A percentile compares a stretch with the other conserved stretches of the same genome.
Evolutionary conservation across 441 rosid species (phyloP).

Genomic region (Eruca vesicaria): DNA sequence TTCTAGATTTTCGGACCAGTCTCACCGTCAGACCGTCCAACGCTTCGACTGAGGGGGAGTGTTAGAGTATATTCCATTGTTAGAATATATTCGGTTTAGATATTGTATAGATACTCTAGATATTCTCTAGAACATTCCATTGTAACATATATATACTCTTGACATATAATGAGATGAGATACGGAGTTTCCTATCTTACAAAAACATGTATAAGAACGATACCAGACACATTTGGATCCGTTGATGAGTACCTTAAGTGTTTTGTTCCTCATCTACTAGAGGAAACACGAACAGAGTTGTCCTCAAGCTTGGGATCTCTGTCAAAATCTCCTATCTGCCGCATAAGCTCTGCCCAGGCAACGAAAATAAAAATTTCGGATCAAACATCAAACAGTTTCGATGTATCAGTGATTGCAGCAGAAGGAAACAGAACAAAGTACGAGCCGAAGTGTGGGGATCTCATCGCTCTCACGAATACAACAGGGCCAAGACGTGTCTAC

Average conservation of each 20-base stretch:
- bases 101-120: too few species aligned
- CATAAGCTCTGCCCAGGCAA: background rate
- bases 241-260: constrained; percentile 11
- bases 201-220: background rate
- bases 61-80: too few species aligned
- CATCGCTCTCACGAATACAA: constrained; percentile 5
- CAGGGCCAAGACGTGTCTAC: background rate
- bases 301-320: constrained; percentile 15
- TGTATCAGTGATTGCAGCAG: background rate
- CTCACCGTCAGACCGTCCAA: too few species aligned
- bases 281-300: constrained; percentile 19
- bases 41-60: too few species aligned
- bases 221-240: constrained; percentile 19
- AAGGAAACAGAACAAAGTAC: background rate
- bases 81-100: too few species aligned
- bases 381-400: background rate
- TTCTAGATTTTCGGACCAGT: too few species aligned
- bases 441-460: constrained; percentile 33
- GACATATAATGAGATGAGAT: too few species aligned
- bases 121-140: too few species aligned
- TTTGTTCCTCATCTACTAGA: constrained; percentile 26
- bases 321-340: background rate
- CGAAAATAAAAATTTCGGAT: background rate
- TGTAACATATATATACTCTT: too few species aligned
- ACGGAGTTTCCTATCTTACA: too few species aligned